These are phyloP conservation scores for Pythium inflatum DNA, from an alignment of 352 stramenopile genomes.

Conservation along the genomic window DNA sequence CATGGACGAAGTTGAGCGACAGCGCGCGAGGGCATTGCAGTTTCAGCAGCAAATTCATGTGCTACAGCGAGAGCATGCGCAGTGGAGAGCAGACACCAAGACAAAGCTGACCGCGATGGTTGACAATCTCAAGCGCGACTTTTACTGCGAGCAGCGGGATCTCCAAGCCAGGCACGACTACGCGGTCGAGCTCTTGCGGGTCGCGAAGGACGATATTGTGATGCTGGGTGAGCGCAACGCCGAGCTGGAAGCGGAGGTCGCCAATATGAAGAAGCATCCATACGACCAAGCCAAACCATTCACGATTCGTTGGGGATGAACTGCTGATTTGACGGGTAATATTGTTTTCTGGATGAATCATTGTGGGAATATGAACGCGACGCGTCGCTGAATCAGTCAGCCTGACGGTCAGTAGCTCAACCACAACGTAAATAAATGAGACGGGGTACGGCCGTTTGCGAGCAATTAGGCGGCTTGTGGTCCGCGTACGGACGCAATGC, in stretches of 20 bases:
- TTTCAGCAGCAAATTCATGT: conserved; percentile 66
- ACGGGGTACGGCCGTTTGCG: no score
- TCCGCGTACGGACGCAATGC: no score
- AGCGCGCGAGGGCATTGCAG: conserved; percentile 50
- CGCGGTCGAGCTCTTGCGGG: conserved; percentile 50
- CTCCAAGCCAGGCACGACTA: conserved; percentile 61
- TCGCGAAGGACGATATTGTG: conserved; percentile 70
- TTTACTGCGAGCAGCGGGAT: conserved; percentile 47
- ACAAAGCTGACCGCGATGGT: conserved; percentile 54
- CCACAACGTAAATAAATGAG: no score
- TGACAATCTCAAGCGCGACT: conserved; percentile 55
- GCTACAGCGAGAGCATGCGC: conserved; percentile 57
- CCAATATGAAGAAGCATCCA: conserved; percentile 1
- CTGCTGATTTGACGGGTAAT: no score
- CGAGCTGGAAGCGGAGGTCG: conserved; percentile 50
- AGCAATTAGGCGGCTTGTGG: not conserved
- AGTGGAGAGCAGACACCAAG: conserved; percentile 59
- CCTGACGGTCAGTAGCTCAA: no score
- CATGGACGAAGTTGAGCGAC: conserved; percentile 67
- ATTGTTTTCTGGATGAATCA: no score
- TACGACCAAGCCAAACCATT: conserved; percentile 24
- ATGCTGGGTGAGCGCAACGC: conserved; percentile 56
- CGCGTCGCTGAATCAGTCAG: no score
- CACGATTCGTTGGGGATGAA: conserved; percentile 25
- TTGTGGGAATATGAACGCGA: no score